A percentile compares a stretch with the other conserved stretches of the same genome.
phyloP scores from a whole-genome alignment of 176 grass and related monocot genomes.

The Tillandsia leiboldiana region DNA sequence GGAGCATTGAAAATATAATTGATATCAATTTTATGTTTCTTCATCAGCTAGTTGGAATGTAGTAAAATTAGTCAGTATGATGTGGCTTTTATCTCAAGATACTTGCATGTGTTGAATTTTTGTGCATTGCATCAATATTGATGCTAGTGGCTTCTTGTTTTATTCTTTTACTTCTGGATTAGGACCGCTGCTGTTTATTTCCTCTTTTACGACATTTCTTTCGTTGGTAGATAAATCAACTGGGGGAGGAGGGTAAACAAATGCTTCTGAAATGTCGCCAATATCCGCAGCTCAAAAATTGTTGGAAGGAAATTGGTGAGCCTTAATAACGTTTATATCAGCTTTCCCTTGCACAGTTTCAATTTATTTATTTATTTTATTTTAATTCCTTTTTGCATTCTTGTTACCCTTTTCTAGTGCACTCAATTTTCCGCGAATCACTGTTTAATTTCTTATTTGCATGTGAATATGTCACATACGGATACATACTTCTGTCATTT shows the following conservation, averaged over 20 bases:
- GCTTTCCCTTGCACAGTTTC: not conserved
- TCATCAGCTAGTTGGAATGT: not conserved
- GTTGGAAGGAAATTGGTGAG: constrained; percentile 68
- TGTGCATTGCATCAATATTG: not conserved
- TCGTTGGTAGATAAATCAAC: constrained; percentile 45
- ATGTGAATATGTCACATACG: too few species aligned
- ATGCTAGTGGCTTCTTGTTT: not conserved
- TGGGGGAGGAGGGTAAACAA: constrained; percentile 3
- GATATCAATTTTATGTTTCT: too few species aligned
- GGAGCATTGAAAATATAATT: too few species aligned
- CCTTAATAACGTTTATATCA: constrained; percentile 20
- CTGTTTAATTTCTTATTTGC: too few species aligned
- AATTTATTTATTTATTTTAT: constrained; percentile 6
- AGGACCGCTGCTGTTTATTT: not conserved
- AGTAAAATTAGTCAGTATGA: not conserved
- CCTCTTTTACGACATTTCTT: constrained; percentile 7
- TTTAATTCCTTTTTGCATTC: not conserved
- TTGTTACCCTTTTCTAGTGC: too few species aligned
- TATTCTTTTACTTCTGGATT: not conserved
- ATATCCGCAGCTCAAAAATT: constrained; percentile 30
- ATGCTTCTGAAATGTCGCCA: constrained; percentile 30
- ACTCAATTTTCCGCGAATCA: too few species aligned
- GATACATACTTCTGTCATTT: too few species aligned
- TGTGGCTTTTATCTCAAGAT: not conserved
- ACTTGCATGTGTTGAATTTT: not conserved